Evolutionary conservation across 768 basidiomycete genomes (phyloP).

Genomic region (Thelephora aurantiotincta): DNA sequence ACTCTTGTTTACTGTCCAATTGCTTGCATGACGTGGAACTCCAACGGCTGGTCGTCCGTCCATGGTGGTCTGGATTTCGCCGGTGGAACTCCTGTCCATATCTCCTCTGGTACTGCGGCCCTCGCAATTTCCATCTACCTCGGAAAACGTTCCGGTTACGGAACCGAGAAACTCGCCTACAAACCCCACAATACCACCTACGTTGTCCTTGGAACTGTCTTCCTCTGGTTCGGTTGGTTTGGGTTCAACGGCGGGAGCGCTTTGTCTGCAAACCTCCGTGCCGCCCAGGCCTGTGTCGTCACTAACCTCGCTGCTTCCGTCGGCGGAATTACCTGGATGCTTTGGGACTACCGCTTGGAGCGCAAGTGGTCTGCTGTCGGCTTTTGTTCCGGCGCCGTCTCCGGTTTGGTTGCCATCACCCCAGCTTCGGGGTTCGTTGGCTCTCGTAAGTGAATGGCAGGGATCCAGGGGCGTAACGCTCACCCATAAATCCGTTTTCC

Average conservation of each 20-base stretch:
- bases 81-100: slow-evolving; percentile 94
- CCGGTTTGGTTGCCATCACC: slow-evolving; percentile 82
- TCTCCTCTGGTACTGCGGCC: slow-evolving; percentile 84
- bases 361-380: slow-evolving; percentile 89
- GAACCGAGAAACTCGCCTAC: slow-evolving; percentile 82
- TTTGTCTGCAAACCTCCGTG: slow-evolving; percentile 77
- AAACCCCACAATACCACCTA: slow-evolving; percentile 91
- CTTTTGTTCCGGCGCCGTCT: slow-evolving; percentile 74
- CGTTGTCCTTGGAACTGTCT: slow-evolving; percentile 83
- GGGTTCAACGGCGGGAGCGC: slow-evolving; percentile 93
- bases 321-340: slow-evolving; percentile 88
- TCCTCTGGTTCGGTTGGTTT: slow-evolving; percentile 96
- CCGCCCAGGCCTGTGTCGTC: slow-evolving; percentile 79
- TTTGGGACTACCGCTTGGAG: slow-evolving; percentile 90
- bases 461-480: slow-evolving; percentile 1
- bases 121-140: slow-evolving; percentile 86
- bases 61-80: slow-evolving; percentile 87
- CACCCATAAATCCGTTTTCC: neutral
- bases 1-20: slow-evolving; percentile 84
- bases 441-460: slow-evolving; percentile 32
- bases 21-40: slow-evolving; percentile 94
- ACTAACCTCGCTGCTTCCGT: slow-evolving; percentile 87
- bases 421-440: slow-evolving; percentile 79
- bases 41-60: slow-evolving; percentile 58
- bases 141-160: slow-evolving; percentile 83